Base-by-base conservation (phyloP, 164 flowering plant genomes). In the Aristolochia contorta region DNA sequence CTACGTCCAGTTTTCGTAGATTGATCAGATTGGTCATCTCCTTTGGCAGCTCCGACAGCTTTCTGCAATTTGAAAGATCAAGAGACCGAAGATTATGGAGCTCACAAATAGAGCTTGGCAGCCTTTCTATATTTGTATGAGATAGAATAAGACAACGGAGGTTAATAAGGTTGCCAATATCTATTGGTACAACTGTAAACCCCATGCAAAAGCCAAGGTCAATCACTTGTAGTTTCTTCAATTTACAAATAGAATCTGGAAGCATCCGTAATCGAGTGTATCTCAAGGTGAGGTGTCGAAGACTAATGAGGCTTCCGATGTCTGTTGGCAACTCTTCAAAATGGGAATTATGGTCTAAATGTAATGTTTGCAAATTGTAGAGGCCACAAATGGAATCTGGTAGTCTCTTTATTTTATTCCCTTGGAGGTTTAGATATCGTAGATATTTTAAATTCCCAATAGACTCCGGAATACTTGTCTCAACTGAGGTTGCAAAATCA, bases 381-480 rank as follows among this genome's bases (percentile, higher is more conserved):
- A 54, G 32, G 22, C 24, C 18, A n/a, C n/a, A n/a, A n/a, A n/a
- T n/a, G n/a, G n/a, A n/a, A n/a, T n/a, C n/a, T n/a, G n/a, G n/a
- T n/a, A 25, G 32, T 21, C 16, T 22, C 2, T 5, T 5, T 3
- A 22, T 22, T 0, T 24, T 2, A 1, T 50, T 25, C 22, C 24
- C 16, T 2, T 21, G 21, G 62, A 57, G 48, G 18, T 49, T 41
- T 9, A 65, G 56, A 21, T 49, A 65, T 13, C 61, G 54, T 32
- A 65, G 50, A 65, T 30, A 57, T 30, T 32, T 50, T 49, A 65
- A 19, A 37, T 58, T 24, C 12, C 53, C 68, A 32, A 58, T 65
- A 14, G 58, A 51, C 18, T 41, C 20, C n/a, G 68, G 63, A 23
- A 65, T 16, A 13, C 12, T 16, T n/a, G 10, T 16, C 15, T 15